Base-by-base conservation (phyloP, 768 basidiomycete genomes). In the Mycena epipterygia region DNA sequence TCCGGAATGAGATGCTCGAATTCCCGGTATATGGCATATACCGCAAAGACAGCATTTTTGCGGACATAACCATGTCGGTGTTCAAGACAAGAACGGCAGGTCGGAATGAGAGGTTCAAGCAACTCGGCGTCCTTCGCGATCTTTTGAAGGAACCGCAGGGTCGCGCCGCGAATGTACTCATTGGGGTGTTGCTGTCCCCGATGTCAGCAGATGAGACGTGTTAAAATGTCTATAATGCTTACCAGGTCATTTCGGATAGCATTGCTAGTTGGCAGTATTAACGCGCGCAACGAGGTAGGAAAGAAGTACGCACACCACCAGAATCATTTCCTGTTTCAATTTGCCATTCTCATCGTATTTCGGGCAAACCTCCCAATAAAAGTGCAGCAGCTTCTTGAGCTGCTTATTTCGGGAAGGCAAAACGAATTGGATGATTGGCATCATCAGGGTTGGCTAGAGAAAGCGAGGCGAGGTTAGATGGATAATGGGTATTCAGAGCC, bases 311-410 rank as follows among this genome's bases (percentile, higher is more conserved):
- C 81, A 97, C 95, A 97, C 96, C 35, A 99, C 97, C 60, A 99
- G 89, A 78, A 98, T 99, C 97, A 99, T 99, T 85, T 99, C 97
- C 83, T 99, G 98, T 88, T 97, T 98, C 74, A 99, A 83, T 84
- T 98, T 99, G 57, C 97, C 97, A 73, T 90, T 92, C 76, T 99
- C 97, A 76, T 99, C 97, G 72, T 97, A 92, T 81, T 98, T 98
- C 12, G 97, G 97, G 82, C 97, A 99, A 25, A 99, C 93, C 84
- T 99, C 95, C 95, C 95, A 96, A 80, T 97, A 96, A 79, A 95
- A 96, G 81, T 96, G 95, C 41, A 98, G 85, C 72, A 98, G 84
- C 85, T 99, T 99, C 91, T 99, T 99, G 79, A 99, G 89, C 68
- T 92, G 91, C 85, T 99, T 99, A 85, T 94, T 96, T 79, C 92